Conservation (phyloP, 1,284 basidiomycete species). For the Moesziomyces sp. region DNA sequence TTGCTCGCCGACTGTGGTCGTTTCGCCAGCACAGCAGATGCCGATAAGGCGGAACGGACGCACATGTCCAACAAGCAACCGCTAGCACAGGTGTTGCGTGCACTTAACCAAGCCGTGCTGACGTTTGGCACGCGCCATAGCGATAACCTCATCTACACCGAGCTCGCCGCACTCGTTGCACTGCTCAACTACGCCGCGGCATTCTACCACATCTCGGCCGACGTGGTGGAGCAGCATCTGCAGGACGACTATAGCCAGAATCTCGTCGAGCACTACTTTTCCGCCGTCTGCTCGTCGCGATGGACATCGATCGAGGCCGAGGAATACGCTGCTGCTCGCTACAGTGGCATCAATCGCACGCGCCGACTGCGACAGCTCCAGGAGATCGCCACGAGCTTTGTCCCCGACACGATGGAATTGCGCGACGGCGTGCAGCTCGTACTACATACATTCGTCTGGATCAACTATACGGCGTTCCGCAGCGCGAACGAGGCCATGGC, state of each 20-base stretch:
- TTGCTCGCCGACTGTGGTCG: slow-evolving; percentile 21
- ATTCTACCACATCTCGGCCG: slow-evolving; percentile 9
- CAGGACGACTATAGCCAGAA: neutral
- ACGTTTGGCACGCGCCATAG: neutral
- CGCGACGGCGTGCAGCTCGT: slow-evolving; percentile 28
- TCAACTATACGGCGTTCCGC: slow-evolving; percentile 22
- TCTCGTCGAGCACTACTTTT: slow-evolving; percentile 2
- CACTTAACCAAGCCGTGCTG: slow-evolving; percentile 22
- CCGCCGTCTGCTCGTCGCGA: slow-evolving; percentile 5
- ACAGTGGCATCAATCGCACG: neutral
- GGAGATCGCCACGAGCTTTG: neutral
- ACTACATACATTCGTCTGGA: slow-evolving; percentile 33
- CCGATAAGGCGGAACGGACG: slow-evolving; percentile 9
- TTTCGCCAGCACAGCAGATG: slow-evolving; percentile 4
- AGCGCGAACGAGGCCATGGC: neutral
- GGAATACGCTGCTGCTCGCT: slow-evolving; percentile 2
- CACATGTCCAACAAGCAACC: slow-evolving; percentile 4
- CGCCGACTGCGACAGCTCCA: slow-evolving; percentile 4
- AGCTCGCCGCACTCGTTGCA: slow-evolving; percentile 18
- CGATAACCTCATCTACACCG: slow-evolving; percentile 7
- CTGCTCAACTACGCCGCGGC: slow-evolving; percentile 34
- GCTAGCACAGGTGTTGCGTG: slow-evolving; percentile 11
- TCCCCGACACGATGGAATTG: slow-evolving; percentile 23
- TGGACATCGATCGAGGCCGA: slow-evolving; percentile 19
- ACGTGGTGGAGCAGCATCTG: slow-evolving; percentile 13